A percentile compares a stretch with the other conserved stretches of the same genome.
Evolutionary conservation across 345 rosid genomes (phyloP).

Genomic region (Firmiana major): DNA sequence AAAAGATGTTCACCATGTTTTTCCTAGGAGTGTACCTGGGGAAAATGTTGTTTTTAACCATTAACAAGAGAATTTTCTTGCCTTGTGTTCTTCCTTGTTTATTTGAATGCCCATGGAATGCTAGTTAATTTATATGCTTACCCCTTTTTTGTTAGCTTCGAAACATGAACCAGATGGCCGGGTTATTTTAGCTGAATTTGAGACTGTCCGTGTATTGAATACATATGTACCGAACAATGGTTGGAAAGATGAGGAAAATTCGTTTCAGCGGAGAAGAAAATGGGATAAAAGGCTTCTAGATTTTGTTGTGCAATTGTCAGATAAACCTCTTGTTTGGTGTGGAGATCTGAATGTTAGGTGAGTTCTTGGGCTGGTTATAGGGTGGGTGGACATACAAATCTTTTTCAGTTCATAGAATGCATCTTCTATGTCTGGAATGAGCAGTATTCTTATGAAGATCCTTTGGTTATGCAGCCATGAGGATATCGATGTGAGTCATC

Average conservation of each 20-base stretch:
- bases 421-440: neutral
- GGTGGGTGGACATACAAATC: neutral
- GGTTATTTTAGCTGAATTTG: conserved; percentile 87
- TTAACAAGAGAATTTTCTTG: neutral
- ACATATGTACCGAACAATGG: conserved; percentile 96
- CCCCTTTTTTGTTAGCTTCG: conserved; percentile 42
- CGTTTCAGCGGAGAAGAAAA: conserved; percentile 89
- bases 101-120: neutral
- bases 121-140: conserved; percentile 5
- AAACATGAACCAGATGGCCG: conserved; percentile 96
- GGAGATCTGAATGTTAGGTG: conserved; percentile 97
- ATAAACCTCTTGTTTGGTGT: conserved; percentile 94
- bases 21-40: neutral
- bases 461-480: conserved; percentile 64
- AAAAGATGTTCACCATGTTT: neutral
- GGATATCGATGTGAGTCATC: conserved; percentile 91
- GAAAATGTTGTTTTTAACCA: neutral
- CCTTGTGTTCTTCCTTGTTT: neutral
- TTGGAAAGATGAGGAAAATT: conserved; percentile 94
- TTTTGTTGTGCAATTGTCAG: conserved; percentile 56
- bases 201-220: conserved; percentile 63
- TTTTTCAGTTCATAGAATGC: neutral
- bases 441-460: neutral
- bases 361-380: conserved; percentile 3
- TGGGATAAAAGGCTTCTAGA: conserved; percentile 91